These are phyloP conservation scores for Stephania japonica DNA, from an alignment of 164 flowering plant genomes.

Conservation along the genomic window DNA sequence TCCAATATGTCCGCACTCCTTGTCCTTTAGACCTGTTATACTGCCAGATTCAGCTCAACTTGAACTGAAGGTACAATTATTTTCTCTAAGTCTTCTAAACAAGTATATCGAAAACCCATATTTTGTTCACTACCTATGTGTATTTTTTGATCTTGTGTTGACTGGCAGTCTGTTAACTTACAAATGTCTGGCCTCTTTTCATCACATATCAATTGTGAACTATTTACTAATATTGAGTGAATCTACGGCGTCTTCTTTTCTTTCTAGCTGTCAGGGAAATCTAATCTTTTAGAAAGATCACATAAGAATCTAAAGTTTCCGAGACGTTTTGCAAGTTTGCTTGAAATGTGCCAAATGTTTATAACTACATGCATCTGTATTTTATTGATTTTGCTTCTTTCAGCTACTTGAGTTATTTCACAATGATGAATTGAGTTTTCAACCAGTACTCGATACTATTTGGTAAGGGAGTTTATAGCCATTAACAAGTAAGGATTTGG, in stretches of 20 bases:
- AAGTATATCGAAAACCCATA: not conserved
- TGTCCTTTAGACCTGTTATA: slow-evolving; percentile 96
- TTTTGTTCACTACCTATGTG: not conserved
- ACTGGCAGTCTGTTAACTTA: not conserved
- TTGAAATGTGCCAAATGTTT: too few relatives aligned
- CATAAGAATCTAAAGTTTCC: too few relatives aligned
- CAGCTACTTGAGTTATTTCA: not conserved
- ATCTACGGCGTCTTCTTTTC: not conserved
- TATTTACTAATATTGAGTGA: not conserved
- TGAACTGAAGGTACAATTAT: slow-evolving; percentile 68
- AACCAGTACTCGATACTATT: not conserved
- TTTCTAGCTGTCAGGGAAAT: too few relatives aligned
- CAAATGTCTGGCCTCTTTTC: not conserved
- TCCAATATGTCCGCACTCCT: slow-evolving; percentile 97
- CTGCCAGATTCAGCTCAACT: slow-evolving; percentile 97
- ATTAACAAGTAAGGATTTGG: not conserved
- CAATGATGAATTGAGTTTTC: not conserved
- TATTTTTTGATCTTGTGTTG: too few relatives aligned
- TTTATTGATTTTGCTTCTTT: not conserved
- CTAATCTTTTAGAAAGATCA: too few relatives aligned
- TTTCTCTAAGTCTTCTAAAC: not conserved
- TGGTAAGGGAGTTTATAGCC: not conserved
- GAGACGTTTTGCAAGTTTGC: too few relatives aligned
- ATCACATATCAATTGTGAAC: not conserved
- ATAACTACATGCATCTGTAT: too few relatives aligned